Evolutionary conservation across 495 filamentous ascomycete species (phyloP), one percentile per base, ranked within the genome.

Genomic region (Talaromyces proteolyticus): DNA sequence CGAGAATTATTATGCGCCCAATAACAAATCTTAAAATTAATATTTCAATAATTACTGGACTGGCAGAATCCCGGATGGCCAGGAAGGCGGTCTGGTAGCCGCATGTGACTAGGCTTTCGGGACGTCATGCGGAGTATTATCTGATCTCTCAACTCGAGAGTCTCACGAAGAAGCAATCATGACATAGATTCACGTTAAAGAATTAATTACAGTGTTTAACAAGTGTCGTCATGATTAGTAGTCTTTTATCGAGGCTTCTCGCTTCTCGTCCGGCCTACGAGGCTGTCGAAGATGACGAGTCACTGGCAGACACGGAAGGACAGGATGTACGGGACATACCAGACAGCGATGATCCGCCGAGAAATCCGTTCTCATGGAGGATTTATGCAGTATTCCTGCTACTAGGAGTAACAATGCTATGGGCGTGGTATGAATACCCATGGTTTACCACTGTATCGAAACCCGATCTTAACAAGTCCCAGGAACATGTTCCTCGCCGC

Each of bases 401-500:
- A n/a, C 75, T 96, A 18, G 93, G 93, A 42, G 73, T 94, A 16
- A 85, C 91, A 18, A 96, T 96, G 94, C 76, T 96, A 51, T 96
- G 91, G 91, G 88, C 91, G 26, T 96, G 91, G 91, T 96, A 82
- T 59, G 83, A 63, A 39, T 45, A 8, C 23, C 24, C 18, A 45
- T 45, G 10, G 23, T 8, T 24, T 2, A 11, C 7, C 18, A 29
- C 17, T 2, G 12, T 45, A 10, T 1, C 10, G 2, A 8, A 16
- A 16, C 2, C 16, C 19, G n/a, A 20, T 20, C n/a, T 24, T 42
- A 6, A 16, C n/a, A 23, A 16, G 8, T 18, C 19, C 42, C 17
- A 95, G 91, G 91, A 97, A 96, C 72, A 96, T 96, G 92, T 96
- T 97, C 72, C 80, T 99, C 53, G 93, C 94, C 16, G 91, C 91